A percentile compares a stretch with the other conserved stretches of the same genome.
Evolutionary conservation across 2,329 filamentous ascomycete species (phyloP).

Genomic region (Cercospora citrullina): DNA sequence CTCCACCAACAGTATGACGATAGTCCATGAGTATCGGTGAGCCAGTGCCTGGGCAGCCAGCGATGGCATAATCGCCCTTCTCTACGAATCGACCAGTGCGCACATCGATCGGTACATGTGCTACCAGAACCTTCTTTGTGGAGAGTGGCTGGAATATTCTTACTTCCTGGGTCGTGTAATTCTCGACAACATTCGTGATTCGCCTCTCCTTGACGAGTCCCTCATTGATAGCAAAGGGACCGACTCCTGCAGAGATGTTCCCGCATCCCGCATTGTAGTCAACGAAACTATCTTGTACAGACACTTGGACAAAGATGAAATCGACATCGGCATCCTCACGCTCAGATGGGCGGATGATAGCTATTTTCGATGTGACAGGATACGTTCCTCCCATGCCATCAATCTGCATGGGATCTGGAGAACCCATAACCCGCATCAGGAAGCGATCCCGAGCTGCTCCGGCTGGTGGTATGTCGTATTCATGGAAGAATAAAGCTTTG

Average conservation of each 20-base stretch:
- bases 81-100: conserved; percentile 18
- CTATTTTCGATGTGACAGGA: conserved; percentile 24
- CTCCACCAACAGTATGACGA: conserved; percentile 23
- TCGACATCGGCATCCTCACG: conserved; percentile 25
- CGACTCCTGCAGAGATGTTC: conserved; percentile 26
- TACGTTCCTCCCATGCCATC: conserved; percentile 27
- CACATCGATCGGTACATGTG: conserved; percentile 22
- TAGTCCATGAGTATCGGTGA: conserved; percentile 28
- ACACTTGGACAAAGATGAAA: conserved; percentile 25
- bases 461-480: conserved; percentile 22
- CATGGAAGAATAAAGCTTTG: conserved; percentile 28
- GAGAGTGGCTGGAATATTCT: conserved; percentile 23
- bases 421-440: conserved; percentile 23
- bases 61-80: conserved; percentile 22
- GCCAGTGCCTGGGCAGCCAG: conserved; percentile 23
- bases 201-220: conserved; percentile 20
- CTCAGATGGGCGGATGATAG: conserved; percentile 22
- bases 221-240: conserved; percentile 26
- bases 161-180: conserved; percentile 24
- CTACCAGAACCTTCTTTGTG: conserved; percentile 23
- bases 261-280: conserved; percentile 25
- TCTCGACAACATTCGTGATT: conserved; percentile 10
- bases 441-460: conserved; percentile 21
- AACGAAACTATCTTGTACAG: conserved; percentile 21
- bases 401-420: conserved; percentile 25